phyloP scores from a whole-genome alignment of 257 asterid species.

The Solanum appendiculatum region DNA sequence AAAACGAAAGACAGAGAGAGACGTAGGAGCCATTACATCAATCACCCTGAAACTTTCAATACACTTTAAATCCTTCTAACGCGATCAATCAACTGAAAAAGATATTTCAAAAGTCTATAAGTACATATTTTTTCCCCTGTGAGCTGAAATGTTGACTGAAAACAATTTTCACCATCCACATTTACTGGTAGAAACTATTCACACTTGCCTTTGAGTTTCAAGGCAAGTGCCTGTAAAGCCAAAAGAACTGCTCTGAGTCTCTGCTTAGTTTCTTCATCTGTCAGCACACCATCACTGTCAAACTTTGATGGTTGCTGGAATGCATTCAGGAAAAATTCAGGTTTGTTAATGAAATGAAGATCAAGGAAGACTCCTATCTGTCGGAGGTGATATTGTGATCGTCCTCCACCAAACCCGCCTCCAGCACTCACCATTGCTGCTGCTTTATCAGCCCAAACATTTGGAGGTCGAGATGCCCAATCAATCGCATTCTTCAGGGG shows the following conservation, averaged over 20 bases:
- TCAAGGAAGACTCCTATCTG: slow-evolving; percentile 73
- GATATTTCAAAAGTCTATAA: neutral
- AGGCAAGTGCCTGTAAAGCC: slow-evolving; percentile 44
- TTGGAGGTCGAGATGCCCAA: slow-evolving; percentile 90
- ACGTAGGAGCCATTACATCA: neutral
- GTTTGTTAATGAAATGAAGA: slow-evolving; percentile 89
- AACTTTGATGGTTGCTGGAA: slow-evolving; percentile 62
- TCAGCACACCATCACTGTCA: slow-evolving; percentile 53
- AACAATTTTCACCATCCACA: neutral
- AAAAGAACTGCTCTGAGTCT: slow-evolving; percentile 41
- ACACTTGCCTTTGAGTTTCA: slow-evolving; percentile 45
- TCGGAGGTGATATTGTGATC: slow-evolving; percentile 80
- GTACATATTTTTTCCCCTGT: neutral
- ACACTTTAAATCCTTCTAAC: neutral
- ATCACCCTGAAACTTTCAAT: neutral
- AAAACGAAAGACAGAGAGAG: neutral
- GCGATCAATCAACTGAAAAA: neutral
- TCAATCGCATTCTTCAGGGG: slow-evolving; percentile 85
- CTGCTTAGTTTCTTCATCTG: slow-evolving; percentile 47
- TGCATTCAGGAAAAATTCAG: slow-evolving; percentile 56
- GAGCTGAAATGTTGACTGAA: neutral
- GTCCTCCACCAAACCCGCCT: slow-evolving; percentile 73
- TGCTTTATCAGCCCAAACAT: slow-evolving; percentile 70
- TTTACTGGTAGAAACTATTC: neutral
- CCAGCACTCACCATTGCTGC: slow-evolving; percentile 81